Evolutionary conservation across 306 rosid species (phyloP), one percentile per base, ranked within the genome.

Genomic region (Casuarina cunninghamiana): DNA sequence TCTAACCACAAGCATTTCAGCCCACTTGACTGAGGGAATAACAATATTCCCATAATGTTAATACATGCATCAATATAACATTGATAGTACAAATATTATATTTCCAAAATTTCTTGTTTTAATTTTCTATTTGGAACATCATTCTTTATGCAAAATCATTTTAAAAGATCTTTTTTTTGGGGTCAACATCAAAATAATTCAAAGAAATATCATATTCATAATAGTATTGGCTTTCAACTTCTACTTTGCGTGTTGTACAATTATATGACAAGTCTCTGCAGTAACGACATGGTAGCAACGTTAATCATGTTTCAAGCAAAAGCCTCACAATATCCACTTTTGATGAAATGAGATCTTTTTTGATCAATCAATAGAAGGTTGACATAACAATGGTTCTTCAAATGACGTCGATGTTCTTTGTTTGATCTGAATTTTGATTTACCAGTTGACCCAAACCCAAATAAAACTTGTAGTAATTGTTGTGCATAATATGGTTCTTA

Each of bases 341-440:
- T 58, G 65, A 35, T 10, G 21, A 26, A 26, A 58, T 38, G 26
- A 58, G 65, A 58, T 58, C 53, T 48, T 32, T 37, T 49, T 71
- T 71, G 5, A 71, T 71, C 43, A 71, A 46, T 71, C 10, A 51
- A 7, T 71, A 11, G 68, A 41, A 39, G 21, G 67, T 55, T 55
- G 69, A 73, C 77, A 68, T 73, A 55, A 37, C 53, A 55, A 26
- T 55, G 43, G 12, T 73, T 55, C 45, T 10, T 7, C 39, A 58
- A 58, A 26, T 58, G 39, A 41, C 43, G 11, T 55, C 43, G 21
- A 35, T 51, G 17, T 72, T 53, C 65, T 37, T 37, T 43, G 48
- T 63, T 53, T 35, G 49, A 50, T 53, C 38, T 15, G 35, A 39
- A 16, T 38, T 21, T 19, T 19, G 51, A 46, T 11, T 21, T 21